phyloP scores from a whole-genome alignment of 179 eudicot species.

The Kewa caespitosa region DNA sequence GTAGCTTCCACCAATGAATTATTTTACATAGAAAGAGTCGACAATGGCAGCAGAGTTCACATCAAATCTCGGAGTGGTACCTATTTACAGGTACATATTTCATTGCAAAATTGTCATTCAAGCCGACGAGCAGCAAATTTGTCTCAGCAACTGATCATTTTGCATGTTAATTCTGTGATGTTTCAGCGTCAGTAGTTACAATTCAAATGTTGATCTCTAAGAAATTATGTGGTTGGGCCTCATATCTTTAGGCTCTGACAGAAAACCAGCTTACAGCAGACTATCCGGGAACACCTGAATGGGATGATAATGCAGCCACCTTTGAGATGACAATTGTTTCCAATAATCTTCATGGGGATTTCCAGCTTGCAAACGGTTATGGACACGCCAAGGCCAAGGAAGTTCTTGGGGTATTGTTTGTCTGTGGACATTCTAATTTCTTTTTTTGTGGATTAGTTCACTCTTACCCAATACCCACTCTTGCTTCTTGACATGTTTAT shows the following conservation, averaged over 20 bases:
- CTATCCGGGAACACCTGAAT: constrained; percentile 64
- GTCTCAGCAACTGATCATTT: not conserved
- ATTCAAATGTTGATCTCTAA: constrained; percentile 6
- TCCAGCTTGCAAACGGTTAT: constrained; percentile 78
- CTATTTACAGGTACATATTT: constrained; percentile 54
- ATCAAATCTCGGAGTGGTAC: constrained; percentile 47
- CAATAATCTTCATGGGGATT: constrained; percentile 69
- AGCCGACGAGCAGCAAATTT: not conserved
- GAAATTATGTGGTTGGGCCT: constrained; percentile 25
- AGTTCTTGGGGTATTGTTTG: constrained; percentile 48
- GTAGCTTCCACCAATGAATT: constrained; percentile 48
- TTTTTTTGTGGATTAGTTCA: too few relatives aligned
- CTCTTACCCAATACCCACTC: too few relatives aligned
- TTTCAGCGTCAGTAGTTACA: not conserved
- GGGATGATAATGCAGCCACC: constrained; percentile 90
- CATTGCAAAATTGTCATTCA: not conserved
- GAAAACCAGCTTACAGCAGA: constrained; percentile 65
- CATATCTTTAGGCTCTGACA: constrained; percentile 50
- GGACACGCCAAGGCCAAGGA: constrained; percentile 63
- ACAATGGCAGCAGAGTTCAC: constrained; percentile 50
- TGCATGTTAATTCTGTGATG: not conserved
- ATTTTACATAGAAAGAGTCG: constrained; percentile 55
- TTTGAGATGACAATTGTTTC: constrained; percentile 65
- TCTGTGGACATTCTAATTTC: not conserved
- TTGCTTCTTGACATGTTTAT: too few relatives aligned